Conservation (phyloP, 2,329 filamentous ascomycete genomes). For the Ophiosphaerella korrae region DNA sequence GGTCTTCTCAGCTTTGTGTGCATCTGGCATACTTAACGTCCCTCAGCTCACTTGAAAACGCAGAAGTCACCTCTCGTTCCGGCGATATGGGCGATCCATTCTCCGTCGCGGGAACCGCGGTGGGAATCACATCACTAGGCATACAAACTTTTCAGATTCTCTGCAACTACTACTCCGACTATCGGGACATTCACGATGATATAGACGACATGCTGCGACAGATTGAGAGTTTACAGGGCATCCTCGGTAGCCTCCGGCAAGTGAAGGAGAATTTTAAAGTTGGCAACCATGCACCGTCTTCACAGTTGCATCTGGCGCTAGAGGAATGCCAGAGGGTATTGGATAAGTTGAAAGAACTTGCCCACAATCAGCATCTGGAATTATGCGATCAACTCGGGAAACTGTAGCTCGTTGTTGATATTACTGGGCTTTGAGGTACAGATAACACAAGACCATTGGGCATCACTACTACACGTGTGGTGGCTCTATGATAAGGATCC, state of each 20-base stretch:
- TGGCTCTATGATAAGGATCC: too few species aligned
- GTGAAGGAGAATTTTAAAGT: slow-evolving; percentile 10
- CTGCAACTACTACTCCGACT: slow-evolving; percentile 10
- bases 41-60: not conserved
- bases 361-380: too few species aligned
- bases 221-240: slow-evolving; percentile 8
- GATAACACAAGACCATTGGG: too few species aligned
- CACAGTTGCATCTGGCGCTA: slow-evolving; percentile 4
- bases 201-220: slow-evolving; percentile 5
- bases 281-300: slow-evolving; percentile 9
- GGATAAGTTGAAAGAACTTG: not conserved
- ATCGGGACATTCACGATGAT: slow-evolving; percentile 7
- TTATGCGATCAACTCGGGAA: too few species aligned
- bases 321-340: not conserved
- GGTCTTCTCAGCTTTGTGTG: slow-evolving; percentile 1
- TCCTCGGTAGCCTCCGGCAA: slow-evolving; percentile 1
- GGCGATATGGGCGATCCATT: not conserved
- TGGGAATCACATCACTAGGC: slow-evolving; percentile 16
- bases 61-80: not conserved
- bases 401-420: too few species aligned
- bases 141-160: slow-evolving; percentile 18
- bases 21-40: not conserved
- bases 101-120: slow-evolving; percentile 3
- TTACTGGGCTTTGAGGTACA: too few species aligned
- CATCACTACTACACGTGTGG: too few species aligned